Base-by-base conservation (phyloP, 2,329 filamentous ascomycete genomes). In the Graphilbum ipis-grandicollis region DNA sequence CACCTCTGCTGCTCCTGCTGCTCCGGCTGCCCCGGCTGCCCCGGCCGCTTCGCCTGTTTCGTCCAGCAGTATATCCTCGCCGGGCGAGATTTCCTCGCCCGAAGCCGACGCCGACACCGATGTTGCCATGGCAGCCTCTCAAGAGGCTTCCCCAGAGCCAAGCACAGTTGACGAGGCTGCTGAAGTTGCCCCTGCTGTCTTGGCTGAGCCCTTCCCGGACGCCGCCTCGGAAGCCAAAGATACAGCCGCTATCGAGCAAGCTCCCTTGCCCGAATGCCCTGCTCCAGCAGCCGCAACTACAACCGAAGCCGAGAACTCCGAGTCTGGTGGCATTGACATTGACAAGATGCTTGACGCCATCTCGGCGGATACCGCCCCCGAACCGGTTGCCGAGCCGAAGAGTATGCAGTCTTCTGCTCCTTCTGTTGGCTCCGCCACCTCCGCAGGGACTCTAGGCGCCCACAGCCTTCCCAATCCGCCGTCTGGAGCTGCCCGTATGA, bases 341-440 rank as follows among this genome's bases (percentile, higher is more conserved):
- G 51, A 54, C 40, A 53, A 55, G 46, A 48, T 56, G 46, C 49
- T 56, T 41, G 49, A 54, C 43, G 47, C 51, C 36, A 54, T 56
- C 32, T 52, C 53, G 36, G 50, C 51, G 31, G 46, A 44, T 41
- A 48, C 48, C 7, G 29, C 14, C 7, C 29, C 29, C 7, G 5
- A 6, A 15, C 29, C 29, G 29, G 29, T 10, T 19, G 34, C 10
- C 19, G n/a, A 6, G n/a, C 39, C 19, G 18, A 23, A 26, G 15
- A 42, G n/a, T n/a, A n/a, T n/a, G n/a, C 19, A 31, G 44, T 29
- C 39, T 44, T n/a, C n/a, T n/a, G n/a, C n/a, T n/a, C n/a, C n/a
- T n/a, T n/a, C n/a, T n/a, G n/a, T n/a, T n/a, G n/a, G n/a, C 41
- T 35, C 46, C 40, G 30, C 45, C 25, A 34, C 33, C 12, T 26